Percentiles rank a stretch among this genome's conserved stretches.
These are phyloP conservation scores for Fusarium aywerte DNA, from an alignment of 2,329 filamentous ascomycete genomes.

Conservation along the genomic window DNA sequence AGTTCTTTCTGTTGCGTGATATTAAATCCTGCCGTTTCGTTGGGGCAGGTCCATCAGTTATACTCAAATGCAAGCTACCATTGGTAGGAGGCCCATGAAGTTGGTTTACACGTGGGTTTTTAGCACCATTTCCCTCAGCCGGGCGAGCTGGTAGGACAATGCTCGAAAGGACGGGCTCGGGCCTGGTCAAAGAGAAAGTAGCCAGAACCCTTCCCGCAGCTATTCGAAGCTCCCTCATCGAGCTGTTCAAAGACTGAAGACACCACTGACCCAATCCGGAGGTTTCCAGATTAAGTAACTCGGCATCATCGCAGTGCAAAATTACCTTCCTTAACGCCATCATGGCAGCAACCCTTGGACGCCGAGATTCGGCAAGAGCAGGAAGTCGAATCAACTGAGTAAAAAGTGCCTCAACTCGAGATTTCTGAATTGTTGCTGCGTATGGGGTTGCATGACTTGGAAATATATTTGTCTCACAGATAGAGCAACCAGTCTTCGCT, in stretches of 20 bases:
- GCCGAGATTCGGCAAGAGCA: conserved; percentile 64
- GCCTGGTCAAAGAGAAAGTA: conserved; percentile 65
- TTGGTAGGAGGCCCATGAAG: conserved; percentile 5
- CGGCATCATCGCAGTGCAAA: conserved; percentile 69
- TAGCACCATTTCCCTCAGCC: background rate
- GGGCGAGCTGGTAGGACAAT: conserved; percentile 21
- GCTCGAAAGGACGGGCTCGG: conserved; percentile 20
- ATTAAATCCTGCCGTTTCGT: conserved; percentile 45
- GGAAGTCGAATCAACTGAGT: conserved; percentile 57
- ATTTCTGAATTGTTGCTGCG: conserved; percentile 45
- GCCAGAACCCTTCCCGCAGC: conserved; percentile 77
- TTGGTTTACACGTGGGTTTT: conserved; percentile 14
- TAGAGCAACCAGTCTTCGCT: conserved; percentile 31
- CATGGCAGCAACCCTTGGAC: conserved; percentile 76
- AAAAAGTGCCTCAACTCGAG: conserved; percentile 58
- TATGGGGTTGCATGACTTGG: conserved; percentile 3
- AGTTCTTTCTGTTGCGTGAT: conserved; percentile 68
- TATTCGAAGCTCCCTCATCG: conserved; percentile 84
- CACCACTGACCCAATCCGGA: conserved; percentile 83
- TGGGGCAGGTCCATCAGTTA: conserved; percentile 22
- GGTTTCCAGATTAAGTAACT: conserved; percentile 72
- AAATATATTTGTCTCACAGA: conserved; percentile 42
- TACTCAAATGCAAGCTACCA: background rate
- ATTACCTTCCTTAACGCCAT: conserved; percentile 75
- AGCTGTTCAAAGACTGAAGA: conserved; percentile 82